phyloP scores from a whole-genome alignment of 2,329 filamentous ascomycete genomes.

The Nothopassalora personata region DNA sequence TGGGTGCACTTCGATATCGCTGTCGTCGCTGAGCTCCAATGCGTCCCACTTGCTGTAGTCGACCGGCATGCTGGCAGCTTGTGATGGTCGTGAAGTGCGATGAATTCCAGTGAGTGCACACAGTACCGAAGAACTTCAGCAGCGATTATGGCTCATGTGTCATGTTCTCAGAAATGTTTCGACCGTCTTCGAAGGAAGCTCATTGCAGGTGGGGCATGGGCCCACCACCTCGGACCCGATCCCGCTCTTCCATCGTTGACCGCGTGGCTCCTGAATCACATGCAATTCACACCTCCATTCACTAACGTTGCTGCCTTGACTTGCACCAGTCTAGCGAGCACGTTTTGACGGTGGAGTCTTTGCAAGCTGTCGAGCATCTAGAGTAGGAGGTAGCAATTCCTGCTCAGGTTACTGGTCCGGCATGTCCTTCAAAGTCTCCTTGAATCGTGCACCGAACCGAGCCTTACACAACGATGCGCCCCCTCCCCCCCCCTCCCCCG shows the following conservation, averaged over 20 bases:
- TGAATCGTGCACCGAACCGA: background rate
- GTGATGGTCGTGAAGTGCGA: background rate
- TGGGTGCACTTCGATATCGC: conserved; percentile 94
- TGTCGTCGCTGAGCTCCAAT: conserved; percentile 95
- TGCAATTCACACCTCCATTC: background rate
- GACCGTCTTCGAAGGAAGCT: background rate
- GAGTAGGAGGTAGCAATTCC: too few relatives aligned
- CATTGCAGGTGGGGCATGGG: background rate
- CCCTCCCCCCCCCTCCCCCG: too few relatives aligned
- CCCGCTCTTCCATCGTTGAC: background rate
- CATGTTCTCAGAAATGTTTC: background rate
- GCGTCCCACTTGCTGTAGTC: conserved; percentile 78
- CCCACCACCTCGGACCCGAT: background rate
- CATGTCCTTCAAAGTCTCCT: background rate
- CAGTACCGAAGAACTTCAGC: background rate
- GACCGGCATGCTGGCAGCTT: conserved; percentile 45
- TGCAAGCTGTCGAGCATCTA: too few relatives aligned
- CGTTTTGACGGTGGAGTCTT: too few relatives aligned
- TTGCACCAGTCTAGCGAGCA: background rate
- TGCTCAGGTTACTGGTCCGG: background rate
- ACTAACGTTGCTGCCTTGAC: background rate
- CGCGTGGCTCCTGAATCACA: background rate
- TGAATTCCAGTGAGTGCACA: background rate
- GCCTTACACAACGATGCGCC: background rate
- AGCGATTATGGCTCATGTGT: background rate